Base-by-base conservation (phyloP, 2,329 filamentous ascomycete species). In the Botrytis cinerea region DNA sequence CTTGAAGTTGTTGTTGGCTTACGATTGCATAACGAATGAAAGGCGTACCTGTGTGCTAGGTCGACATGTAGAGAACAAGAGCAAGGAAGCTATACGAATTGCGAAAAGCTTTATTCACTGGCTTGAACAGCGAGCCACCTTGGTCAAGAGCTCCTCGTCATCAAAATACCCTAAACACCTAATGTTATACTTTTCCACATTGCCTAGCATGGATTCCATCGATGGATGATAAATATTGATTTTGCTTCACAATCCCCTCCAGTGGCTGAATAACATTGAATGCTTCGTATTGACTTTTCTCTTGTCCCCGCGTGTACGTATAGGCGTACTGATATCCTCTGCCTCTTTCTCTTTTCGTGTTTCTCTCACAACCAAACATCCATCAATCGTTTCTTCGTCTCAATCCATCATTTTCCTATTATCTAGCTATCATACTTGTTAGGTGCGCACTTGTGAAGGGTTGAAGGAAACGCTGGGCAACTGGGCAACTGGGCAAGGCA, bases 141-240 rank as follows among this genome's bases (percentile, higher is more conserved):
- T 54, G 48, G 48, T n/a, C 25, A 32, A 28, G 40, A 64, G 61
- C 61, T 64, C 40, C 61, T 64, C 40, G 40, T 64, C 61, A 64
- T 64, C 61, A 46, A 62, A 61, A 61, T 9, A 8, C 60, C 60
- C 38, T 62, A 38, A 16, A n/a, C 18, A 67, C 20, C 63, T 48
- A 48, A 66, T 54, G 28, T 64, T 51, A 67, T 67, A 51, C 46
- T 40, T 51, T 67, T 35, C 16, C 4, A 4, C 25, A 18, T 67
- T 5, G 60, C 38, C 35, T 43, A 57, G 40, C 28, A 43, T 63
- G 35, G 40, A 28, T 28, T 38, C 32, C 32, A 63, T 63, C 20
- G 63, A 67, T 25, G 43, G 63, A 66, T 66, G 63, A 46, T 63
- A 20, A 63, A 63, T 69, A 40, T 43, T 43, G 66, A 32, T 43